Percentiles rank a stretch among this genome's conserved stretches.
Evolutionary conservation across 345 rosid species (phyloP).

Genomic region (Excoecaria cochinchinensis): DNA sequence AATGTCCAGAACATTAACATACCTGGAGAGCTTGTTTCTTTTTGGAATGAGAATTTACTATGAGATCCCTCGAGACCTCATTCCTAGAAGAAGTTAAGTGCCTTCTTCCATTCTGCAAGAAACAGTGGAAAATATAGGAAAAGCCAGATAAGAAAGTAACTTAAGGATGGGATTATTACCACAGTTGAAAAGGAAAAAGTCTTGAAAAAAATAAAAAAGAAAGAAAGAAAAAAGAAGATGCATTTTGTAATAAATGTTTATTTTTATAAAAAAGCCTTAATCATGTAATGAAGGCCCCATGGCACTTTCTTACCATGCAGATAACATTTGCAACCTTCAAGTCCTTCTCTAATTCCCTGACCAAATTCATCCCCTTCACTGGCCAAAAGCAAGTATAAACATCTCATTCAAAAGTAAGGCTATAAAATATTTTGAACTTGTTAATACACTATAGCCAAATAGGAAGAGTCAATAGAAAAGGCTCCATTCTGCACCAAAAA

Average conservation of each 20-base stretch:
- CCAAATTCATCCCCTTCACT: conserved; percentile 99
- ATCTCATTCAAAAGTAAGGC: conserved; percentile 17
- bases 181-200: not conserved
- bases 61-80: conserved; percentile 97
- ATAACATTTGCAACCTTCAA: conserved; percentile 94
- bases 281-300: conserved; percentile 6
- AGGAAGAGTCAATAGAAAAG: not conserved
- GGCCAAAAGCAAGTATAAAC: conserved; percentile 56
- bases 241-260: not conserved
- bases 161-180: not conserved
- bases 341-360: conserved; percentile 95
- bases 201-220: too few relatives aligned
- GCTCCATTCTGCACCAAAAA: not conserved
- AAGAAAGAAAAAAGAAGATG: not conserved
- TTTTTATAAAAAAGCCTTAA: not conserved
- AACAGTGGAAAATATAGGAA: conserved; percentile 22
- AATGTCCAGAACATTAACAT: conserved; percentile 25
- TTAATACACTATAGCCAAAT: not conserved
- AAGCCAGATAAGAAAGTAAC: conserved; percentile 20
- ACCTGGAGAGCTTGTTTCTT: conserved; percentile 96
- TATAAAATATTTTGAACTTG: conserved; percentile 12
- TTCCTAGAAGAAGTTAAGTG: conserved; percentile 86
- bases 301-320: conserved; percentile 65
- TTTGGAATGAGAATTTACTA: conserved; percentile 84
- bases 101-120: conserved; percentile 90